A percentile compares a stretch with the other conserved stretches of the same genome.
These are phyloP conservation scores for Curvularia hawaiiensis DNA, from an alignment of 2,329 filamentous ascomycete genomes.

Conservation along the genomic window DNA sequence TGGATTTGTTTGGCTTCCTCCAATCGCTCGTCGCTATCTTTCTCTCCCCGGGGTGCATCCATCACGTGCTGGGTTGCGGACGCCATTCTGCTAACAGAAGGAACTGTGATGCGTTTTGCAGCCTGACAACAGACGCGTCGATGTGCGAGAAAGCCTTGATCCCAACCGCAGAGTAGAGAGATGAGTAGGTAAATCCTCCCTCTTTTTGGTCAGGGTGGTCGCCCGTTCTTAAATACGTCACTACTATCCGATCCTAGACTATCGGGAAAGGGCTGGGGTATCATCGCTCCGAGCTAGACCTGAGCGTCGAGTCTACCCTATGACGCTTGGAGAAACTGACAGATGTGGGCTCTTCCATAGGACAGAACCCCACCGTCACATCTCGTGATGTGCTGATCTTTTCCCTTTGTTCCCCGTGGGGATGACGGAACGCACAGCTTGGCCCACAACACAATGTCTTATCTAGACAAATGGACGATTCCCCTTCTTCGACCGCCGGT, in stretches of 20 bases:
- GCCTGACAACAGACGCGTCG: background rate
- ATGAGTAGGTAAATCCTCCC: background rate
- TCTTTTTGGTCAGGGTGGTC: background rate
- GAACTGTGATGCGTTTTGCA: background rate
- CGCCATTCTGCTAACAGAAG: slow-evolving; percentile 21
- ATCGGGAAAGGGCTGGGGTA: slow-evolving; percentile 8
- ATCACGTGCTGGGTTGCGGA: slow-evolving; percentile 27
- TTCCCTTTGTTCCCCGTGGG: background rate
- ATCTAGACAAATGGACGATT: too few species aligned
- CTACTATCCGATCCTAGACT: background rate
- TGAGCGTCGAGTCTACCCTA: slow-evolving; percentile 1
- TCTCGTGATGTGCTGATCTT: background rate
- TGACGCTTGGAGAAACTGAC: background rate
- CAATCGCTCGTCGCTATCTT: slow-evolving; percentile 23
- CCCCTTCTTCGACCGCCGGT: too few species aligned
- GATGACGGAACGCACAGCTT: background rate
- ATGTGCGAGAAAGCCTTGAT: background rate
- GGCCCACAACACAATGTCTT: background rate
- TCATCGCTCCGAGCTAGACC: slow-evolving; percentile 11
- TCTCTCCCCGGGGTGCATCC: slow-evolving; percentile 26
- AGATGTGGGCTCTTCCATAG: background rate
- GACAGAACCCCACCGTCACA: background rate
- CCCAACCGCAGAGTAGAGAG: background rate
- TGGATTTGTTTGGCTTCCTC: slow-evolving; percentile 16
- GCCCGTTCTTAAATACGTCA: slow-evolving; percentile 8